Percentiles rank a stretch among this genome's conserved stretches.
These are phyloP conservation scores for Trichoderma endophyticum DNA, from an alignment of 2,329 filamentous ascomycete species.

Conservation along the genomic window DNA sequence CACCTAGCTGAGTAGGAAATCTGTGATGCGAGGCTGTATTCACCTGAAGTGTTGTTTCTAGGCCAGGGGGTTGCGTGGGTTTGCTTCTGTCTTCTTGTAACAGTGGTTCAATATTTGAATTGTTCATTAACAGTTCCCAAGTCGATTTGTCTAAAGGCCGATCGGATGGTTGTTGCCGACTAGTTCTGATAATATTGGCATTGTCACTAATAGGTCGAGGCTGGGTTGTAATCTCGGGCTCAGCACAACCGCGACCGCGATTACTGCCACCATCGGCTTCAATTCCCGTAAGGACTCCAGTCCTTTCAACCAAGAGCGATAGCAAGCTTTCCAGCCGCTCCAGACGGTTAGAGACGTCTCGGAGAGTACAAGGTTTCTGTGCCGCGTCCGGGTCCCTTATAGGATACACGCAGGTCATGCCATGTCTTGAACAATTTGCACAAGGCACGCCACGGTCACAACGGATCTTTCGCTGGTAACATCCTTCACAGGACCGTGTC, in stretches of 20 bases:
- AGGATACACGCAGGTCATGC: neutral
- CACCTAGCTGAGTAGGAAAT: neutral
- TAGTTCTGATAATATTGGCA: neutral
- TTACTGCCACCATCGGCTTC: neutral
- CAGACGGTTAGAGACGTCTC: neutral
- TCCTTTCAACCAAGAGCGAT: neutral
- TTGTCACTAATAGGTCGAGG: neutral
- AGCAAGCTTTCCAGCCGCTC: neutral
- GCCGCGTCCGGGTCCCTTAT: neutral
- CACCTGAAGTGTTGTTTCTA: neutral
- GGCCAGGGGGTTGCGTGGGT: neutral
- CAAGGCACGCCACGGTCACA: neutral
- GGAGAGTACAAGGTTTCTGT: neutral
- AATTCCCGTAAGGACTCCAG: neutral
- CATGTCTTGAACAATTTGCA: neutral
- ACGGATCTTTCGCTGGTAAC: neutral
- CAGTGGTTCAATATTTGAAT: neutral
- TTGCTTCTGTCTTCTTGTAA: neutral
- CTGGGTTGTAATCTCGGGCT: neutral
- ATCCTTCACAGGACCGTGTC: neutral
- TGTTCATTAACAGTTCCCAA: neutral
- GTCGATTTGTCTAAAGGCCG: neutral
- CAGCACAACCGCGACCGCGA: neutral
- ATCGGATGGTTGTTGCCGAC: neutral
- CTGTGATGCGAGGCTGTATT: neutral